Percentiles rank a stretch among this genome's conserved stretches.
Conservation (phyloP, 306 rosid species). For the Echinosophora koreensis region DNA sequence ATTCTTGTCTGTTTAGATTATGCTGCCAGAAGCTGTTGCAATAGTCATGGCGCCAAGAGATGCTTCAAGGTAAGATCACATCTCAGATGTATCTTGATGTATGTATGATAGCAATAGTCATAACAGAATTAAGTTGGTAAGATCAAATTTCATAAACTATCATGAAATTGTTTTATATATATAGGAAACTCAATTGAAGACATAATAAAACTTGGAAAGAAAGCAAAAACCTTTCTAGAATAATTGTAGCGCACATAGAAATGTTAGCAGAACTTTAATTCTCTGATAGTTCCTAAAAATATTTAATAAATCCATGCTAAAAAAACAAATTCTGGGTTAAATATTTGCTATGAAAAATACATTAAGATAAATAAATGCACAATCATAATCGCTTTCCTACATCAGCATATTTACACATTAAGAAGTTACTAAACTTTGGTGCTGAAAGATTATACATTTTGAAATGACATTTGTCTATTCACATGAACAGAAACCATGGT, state of each 20-base stretch:
- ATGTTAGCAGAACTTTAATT: conserved; percentile 18
- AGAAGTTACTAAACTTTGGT: not conserved
- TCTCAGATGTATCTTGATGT: conserved; percentile 21
- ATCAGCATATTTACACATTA: not conserved
- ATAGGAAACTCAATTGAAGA: conserved; percentile 2
- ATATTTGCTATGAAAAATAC: not conserved
- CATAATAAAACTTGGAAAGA: not conserved
- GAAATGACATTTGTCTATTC: conserved; percentile 32
- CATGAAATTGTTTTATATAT: not conserved
- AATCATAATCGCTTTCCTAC: not conserved
- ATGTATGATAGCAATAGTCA: not conserved
- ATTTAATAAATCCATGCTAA: not conserved
- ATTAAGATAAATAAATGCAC: no score
- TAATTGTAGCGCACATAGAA: not conserved
- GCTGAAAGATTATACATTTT: conserved; percentile 5
- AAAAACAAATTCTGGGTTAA: not conserved
- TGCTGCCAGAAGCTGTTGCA: conserved; percentile 98
- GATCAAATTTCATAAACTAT: conserved; percentile 22
- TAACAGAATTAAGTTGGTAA: conserved; percentile 9
- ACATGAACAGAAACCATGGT: conserved; percentile 79
- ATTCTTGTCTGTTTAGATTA: conserved; percentile 58
- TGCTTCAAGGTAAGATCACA: conserved; percentile 69
- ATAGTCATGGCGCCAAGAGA: conserved; percentile 97
- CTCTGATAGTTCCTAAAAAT: not conserved
- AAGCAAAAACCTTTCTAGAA: not conserved